phyloP scores from a whole-genome alignment of 129 eudicot genomes.

The Smallanthus sonchifolius region DNA sequence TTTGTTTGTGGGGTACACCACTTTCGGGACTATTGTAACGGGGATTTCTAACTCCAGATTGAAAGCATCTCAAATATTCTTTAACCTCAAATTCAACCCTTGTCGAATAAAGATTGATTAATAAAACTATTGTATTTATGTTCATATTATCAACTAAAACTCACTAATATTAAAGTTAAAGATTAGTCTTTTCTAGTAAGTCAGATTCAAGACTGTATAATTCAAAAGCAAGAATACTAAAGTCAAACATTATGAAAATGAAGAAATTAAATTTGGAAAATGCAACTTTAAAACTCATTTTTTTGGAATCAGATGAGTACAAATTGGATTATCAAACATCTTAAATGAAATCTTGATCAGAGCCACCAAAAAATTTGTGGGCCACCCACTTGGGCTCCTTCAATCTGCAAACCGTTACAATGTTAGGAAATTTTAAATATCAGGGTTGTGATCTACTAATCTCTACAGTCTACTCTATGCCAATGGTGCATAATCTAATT shows the following conservation, averaged over 20 bases:
- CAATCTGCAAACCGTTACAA: not conserved
- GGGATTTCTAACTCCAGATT: no score
- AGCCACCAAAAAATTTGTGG: not conserved
- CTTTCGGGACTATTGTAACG: no score
- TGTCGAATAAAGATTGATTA: no score
- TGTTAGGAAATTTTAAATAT: not conserved
- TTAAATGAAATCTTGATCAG: not conserved
- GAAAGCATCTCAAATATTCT: no score
- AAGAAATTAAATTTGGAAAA: not conserved
- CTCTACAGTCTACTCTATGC: no score
- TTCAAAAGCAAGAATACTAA: not conserved
- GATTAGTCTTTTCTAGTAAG: no score
- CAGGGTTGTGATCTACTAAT: not conserved
- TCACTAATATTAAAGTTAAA: no score
- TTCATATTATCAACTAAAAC: no score
- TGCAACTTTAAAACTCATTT: not conserved
- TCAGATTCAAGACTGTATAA: no score
- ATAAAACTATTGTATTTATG: no score
- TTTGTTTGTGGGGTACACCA: no score
- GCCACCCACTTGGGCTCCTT: not conserved
- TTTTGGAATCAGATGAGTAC: not conserved
- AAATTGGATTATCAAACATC: not conserved
- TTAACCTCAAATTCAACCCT: no score
- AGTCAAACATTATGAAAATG: not conserved
- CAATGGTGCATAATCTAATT: not conserved